Evolutionary conservation across 75 land plant species (phyloP), one percentile per base, ranked within the genome.

Genomic region (Chamaecyparis obtusa): DNA sequence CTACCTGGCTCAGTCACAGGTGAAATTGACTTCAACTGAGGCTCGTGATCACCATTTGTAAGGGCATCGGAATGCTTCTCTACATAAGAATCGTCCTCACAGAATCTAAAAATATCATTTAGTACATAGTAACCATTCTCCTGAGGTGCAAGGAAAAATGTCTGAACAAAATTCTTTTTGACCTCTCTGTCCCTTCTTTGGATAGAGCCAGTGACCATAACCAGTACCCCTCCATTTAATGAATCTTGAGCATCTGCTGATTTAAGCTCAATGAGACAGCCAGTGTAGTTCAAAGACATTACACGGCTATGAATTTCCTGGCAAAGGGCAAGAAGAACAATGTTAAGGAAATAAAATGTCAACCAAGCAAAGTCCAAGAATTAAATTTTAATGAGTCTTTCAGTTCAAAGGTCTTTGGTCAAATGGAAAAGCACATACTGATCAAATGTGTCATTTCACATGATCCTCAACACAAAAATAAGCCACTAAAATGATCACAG

Each of bases 121-220:
- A 93, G 94, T 56, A 96, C 95, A 93, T 90, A 95, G 82, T 89
- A 95, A 3, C 98, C 98, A 85, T 93, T 94, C 87, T 96, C 93
- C 87, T 96, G 98, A 85, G 97, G 96, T 55, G 98, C 98, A 86
- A 96, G 95, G 76, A 96, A 94, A 87, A 96, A 95, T 0, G 93
- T 94, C 84, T 96, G 93, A 39, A 91, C 92, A 92, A 96, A 96
- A 75, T 91, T 92, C 83, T 89, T 94, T 78, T 88, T 95, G 14
- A 44, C 36, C 75, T 60, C 87, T 64, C 83, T 87, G 71, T 92
- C 88, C 87, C 89, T 91, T 3, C 90, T 67, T 77, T 90, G 92
- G 49, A 95, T 88, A 33, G 90, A 87, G 10, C 98, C 98, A 56
- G 96, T 87, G 72, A 95, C 95, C 95, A 93, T 89, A 32, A 94